These are phyloP conservation scores for Clathrospora elynae DNA, from an alignment of 2,329 filamentous ascomycete genomes.

Conservation along the genomic window DNA sequence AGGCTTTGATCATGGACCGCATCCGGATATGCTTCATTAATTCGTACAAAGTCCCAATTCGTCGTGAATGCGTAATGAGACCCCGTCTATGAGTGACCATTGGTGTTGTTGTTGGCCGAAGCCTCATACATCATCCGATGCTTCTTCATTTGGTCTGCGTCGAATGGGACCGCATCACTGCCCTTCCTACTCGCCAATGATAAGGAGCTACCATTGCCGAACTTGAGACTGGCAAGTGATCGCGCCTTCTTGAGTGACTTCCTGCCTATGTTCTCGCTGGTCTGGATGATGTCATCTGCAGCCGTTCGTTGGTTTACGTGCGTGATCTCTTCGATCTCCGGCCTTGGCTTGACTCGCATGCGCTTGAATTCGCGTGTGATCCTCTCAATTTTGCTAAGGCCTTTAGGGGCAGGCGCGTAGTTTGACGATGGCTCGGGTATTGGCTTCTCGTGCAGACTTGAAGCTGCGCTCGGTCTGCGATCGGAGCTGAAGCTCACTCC, in stretches of 20 bases:
- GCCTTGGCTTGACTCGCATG: slow-evolving; percentile 59
- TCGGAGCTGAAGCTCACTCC: slow-evolving; percentile 63
- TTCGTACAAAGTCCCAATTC: slow-evolving; percentile 18
- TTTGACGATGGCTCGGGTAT: slow-evolving; percentile 25
- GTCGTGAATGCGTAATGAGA: slow-evolving; percentile 26
- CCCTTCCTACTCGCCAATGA: slow-evolving; percentile 41
- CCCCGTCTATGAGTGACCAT: slow-evolving; percentile 10
- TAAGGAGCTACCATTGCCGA: slow-evolving; percentile 38
- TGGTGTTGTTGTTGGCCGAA: slow-evolving; percentile 22
- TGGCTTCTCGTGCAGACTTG: slow-evolving; percentile 33
- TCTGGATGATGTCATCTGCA: slow-evolving; percentile 22
- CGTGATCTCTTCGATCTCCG: slow-evolving; percentile 57
- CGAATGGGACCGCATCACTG: slow-evolving; percentile 43
- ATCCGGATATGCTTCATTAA: slow-evolving; percentile 18
- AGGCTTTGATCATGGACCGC: slow-evolving; percentile 6
- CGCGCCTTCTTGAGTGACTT: slow-evolving; percentile 46
- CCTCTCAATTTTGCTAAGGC: slow-evolving; percentile 61
- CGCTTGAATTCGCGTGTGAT: slow-evolving; percentile 64
- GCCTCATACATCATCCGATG: slow-evolving; percentile 45
- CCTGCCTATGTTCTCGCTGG: slow-evolving; percentile 34
- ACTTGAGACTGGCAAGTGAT: slow-evolving; percentile 41
- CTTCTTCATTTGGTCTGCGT: slow-evolving; percentile 46
- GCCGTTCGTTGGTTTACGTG: slow-evolving; percentile 33
- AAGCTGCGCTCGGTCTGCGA: slow-evolving; percentile 37
- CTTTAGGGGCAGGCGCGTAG: slow-evolving; percentile 31